A percentile compares a stretch with the other conserved stretches of the same genome.
Evolutionary conservation across 306 rosid species (phyloP).

Genomic region (Dalbergia oliveri): DNA sequence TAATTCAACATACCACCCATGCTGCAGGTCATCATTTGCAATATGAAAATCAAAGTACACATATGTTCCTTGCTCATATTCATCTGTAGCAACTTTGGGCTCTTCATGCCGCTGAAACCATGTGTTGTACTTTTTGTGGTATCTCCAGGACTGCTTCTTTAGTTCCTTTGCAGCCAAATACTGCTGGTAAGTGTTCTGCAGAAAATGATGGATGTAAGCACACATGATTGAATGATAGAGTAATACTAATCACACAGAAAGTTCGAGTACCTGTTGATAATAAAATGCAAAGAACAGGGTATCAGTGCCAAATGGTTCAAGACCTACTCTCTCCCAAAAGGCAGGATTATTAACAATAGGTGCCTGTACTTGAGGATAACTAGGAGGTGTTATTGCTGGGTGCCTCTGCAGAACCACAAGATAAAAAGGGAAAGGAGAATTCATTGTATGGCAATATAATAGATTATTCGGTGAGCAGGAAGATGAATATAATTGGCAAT

Average conservation of each 20-base stretch:
- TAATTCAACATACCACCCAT: constrained; percentile 81
- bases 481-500: constrained; percentile 33
- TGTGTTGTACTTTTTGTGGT: constrained; percentile 90
- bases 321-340: constrained; percentile 91
- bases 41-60: constrained; percentile 95
- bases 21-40: constrained; percentile 85
- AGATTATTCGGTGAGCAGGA: constrained; percentile 21
- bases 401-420: constrained; percentile 67
- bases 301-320: constrained; percentile 75
- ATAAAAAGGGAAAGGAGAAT: constrained; percentile 28
- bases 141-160: constrained; percentile 99
- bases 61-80: constrained; percentile 94
- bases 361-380: constrained; percentile 96
- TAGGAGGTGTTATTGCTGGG: constrained; percentile 78
- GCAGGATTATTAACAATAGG: constrained; percentile 93
- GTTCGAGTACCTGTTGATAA: constrained; percentile 83
- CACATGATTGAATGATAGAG: constrained; percentile 20
- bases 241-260: constrained; percentile 11
- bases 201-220: constrained; percentile 36
- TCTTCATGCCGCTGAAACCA: constrained; percentile 99
- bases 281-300: constrained; percentile 93
- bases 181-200: constrained; percentile 94
- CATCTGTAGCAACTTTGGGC: constrained; percentile 99
- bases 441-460: constrained; percentile 12
- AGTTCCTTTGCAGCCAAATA: constrained; percentile 98